phyloP scores from a whole-genome alignment of 805 yeast genomes.

The Pichia rugopelliculosa region DNA sequence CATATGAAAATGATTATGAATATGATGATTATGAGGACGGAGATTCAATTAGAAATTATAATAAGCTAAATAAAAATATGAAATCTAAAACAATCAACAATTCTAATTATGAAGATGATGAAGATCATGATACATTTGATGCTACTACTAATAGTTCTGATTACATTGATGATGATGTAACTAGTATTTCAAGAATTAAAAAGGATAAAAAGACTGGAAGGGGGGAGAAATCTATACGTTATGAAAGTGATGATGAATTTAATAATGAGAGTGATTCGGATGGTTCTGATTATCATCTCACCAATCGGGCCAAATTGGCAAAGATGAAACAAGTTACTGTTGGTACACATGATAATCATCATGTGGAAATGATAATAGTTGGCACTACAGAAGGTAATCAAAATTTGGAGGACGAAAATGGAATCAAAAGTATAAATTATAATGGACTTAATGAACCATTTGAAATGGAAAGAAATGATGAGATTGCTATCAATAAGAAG shows the following conservation, averaged over 20 bases:
- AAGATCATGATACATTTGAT: neutral
- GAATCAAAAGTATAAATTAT: neutral
- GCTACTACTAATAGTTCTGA: neutral
- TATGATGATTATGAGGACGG: neutral
- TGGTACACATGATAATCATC: neutral
- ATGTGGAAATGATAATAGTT: neutral
- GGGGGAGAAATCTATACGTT: neutral
- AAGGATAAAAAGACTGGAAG: neutral
- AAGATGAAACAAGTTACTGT: neutral
- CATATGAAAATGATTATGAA: neutral
- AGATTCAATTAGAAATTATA: neutral
- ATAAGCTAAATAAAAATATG: neutral
- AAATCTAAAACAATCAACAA: neutral
- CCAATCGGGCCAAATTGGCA: neutral
- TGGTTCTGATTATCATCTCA: neutral
- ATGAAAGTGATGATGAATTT: neutral
- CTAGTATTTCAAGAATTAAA: neutral
- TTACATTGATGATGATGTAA: neutral
- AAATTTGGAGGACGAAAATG: neutral
- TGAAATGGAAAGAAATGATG: neutral
- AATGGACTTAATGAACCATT: neutral
- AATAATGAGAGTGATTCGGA: neutral
- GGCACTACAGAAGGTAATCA: neutral
- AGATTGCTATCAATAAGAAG: neutral
- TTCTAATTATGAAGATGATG: neutral